These are phyloP conservation scores for Ashbya aceris DNA, from an alignment of 1,139 yeast species.

Conservation along the genomic window DNA sequence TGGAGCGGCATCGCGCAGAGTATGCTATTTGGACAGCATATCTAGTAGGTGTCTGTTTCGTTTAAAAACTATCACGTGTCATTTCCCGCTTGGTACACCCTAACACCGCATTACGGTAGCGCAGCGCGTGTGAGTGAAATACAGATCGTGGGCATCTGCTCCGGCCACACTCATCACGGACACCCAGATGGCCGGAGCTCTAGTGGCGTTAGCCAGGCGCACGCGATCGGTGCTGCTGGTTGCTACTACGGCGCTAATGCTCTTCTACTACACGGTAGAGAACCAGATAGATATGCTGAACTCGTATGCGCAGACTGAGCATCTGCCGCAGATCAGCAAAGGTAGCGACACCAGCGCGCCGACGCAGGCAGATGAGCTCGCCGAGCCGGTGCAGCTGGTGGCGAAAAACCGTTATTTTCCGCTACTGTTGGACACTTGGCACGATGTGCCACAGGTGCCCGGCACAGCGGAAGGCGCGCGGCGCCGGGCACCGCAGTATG, in stretches of 20 bases:
- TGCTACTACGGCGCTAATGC: constrained; percentile 21
- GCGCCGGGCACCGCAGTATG: neutral
- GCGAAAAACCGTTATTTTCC: constrained; percentile 35
- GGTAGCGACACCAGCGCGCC: neutral
- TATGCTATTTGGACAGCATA: too few relatives aligned
- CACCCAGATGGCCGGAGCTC: too few relatives aligned
- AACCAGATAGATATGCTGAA: constrained; percentile 30
- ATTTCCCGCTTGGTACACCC: too few relatives aligned
- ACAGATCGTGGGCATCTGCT: too few relatives aligned
- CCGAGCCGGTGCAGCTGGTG: constrained; percentile 11
- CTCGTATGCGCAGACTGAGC: constrained; percentile 29
- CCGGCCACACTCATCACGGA: too few relatives aligned
- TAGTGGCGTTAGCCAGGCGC: neutral
- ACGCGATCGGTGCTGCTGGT: constrained; percentile 21
- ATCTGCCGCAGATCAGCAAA: constrained; percentile 23
- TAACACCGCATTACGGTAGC: too few relatives aligned
- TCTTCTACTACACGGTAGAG: constrained; percentile 29
- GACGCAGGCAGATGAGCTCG: neutral
- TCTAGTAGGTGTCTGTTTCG: too few relatives aligned
- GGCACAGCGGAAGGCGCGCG: neutral
- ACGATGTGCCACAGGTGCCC: neutral
- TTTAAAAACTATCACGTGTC: too few relatives aligned
- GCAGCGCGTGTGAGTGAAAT: too few relatives aligned
- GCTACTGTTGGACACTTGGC: constrained; percentile 15
- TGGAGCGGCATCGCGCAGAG: too few relatives aligned